Base-by-base conservation (phyloP, 1,284 basidiomycete species). In the Sphaerobolus stellatus region DNA sequence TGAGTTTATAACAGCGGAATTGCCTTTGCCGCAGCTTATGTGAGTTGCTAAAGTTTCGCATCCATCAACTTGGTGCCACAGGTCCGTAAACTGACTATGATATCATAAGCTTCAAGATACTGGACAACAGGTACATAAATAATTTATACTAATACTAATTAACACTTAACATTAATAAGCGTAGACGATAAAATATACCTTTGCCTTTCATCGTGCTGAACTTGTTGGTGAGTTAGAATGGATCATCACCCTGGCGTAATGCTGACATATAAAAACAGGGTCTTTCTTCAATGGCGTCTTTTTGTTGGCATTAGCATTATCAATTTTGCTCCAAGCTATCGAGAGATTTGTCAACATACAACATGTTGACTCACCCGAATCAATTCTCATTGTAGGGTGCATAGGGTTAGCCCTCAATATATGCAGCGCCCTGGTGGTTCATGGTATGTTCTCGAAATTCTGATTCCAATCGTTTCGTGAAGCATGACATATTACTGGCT, bases 261-360 rank as follows among this genome's bases (percentile, higher is more conserved):
- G 29, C 9, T 33, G 18, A 30, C 34, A 34, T 59, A 28, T 27
- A 13, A 30, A 16, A 31, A 49, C 50, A 79, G 77, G 77, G 43
- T 75, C 76, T 22, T 79, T 79, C 61, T 79, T 79, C 67, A 78
- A 79, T 57, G 76, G 76, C 13, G 75, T 79, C 16, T 79, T 79
- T 59, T 71, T 79, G 4, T 66, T 79, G 27, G 76, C 76, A 2
- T 64, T 79, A 50, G 76, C 75, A 2, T 67, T 79, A 20, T 77
- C 76, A 24, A 78, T 79, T 27, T 72, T 74, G 49, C 66, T 79
- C 9, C 76, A 78, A 64, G 77, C 76, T 4, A 67, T 78, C 46
- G 76, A 78, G 62, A 71, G 77, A 24, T 78, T 79, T 58, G 65
- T 77, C 43, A 67, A 75, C 58, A 61, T 77, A 30, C 69, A 78